Conservation (phyloP, 306 rosid species). For the Quercus agrifolia region DNA sequence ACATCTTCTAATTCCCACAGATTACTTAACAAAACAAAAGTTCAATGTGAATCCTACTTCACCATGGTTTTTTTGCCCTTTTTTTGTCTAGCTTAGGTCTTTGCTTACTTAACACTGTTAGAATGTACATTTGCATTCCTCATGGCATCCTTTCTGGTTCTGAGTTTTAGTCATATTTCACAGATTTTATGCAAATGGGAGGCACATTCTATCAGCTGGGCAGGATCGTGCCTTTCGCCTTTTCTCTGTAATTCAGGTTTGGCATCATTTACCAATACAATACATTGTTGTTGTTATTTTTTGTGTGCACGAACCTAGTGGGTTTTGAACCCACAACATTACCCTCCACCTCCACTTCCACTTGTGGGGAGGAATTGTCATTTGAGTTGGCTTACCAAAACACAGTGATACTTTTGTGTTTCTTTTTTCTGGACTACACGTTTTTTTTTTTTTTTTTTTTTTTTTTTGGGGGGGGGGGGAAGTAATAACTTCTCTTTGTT, state of each 20-base stretch:
- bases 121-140: neutral
- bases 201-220: conserved; percentile 96
- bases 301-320: too few species aligned
- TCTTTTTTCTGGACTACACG: neutral
- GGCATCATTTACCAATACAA: conserved; percentile 7
- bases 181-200: conserved; percentile 98
- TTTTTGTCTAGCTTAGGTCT: neutral
- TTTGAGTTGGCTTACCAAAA: conserved; percentile 23
- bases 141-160: neutral
- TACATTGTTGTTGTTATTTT: neutral
- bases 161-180: conserved; percentile 9
- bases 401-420: neutral
- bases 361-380: too few species aligned
- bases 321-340: too few species aligned
- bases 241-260: conserved; percentile 91
- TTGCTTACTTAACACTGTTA: neutral
- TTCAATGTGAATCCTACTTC: neutral
- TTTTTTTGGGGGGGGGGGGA: too few species aligned
- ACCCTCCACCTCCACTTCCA: too few species aligned
- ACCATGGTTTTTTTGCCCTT: neutral
- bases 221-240: conserved; percentile 97
- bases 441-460: too few species aligned
- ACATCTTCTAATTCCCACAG: neutral
- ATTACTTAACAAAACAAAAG: too few species aligned
- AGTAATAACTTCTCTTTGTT: neutral